Evolutionary conservation across 768 basidiomycete species (phyloP).

Genomic region (Boletus huronensis): DNA sequence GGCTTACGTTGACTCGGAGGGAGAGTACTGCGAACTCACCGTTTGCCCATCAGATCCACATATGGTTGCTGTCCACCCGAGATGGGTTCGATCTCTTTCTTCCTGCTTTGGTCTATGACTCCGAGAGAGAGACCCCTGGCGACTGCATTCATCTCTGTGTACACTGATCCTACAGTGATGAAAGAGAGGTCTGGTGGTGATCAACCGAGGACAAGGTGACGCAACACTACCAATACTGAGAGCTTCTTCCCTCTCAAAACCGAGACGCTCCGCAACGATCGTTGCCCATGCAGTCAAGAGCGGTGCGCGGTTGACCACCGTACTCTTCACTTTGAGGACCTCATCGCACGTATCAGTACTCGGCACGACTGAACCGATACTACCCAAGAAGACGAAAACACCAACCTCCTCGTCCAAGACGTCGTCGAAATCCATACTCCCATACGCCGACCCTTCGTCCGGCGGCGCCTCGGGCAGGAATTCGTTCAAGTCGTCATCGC

Average conservation of each 20-base stretch:
- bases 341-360: slow-evolving; percentile 27
- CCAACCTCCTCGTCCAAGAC: slow-evolving; percentile 66
- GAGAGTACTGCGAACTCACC: slow-evolving; percentile 36
- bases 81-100: slow-evolving; percentile 52
- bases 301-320: slow-evolving; percentile 86
- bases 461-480: slow-evolving; percentile 49
- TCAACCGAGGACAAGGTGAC: not conserved
- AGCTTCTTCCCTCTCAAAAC: slow-evolving; percentile 86
- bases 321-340: slow-evolving; percentile 57
- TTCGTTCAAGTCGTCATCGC: slow-evolving; percentile 48
- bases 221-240: slow-evolving; percentile 75
- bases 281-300: slow-evolving; percentile 94
- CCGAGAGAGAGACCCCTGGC: slow-evolving; percentile 84
- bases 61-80: slow-evolving; percentile 70
- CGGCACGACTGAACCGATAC: not conserved
- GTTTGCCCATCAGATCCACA: slow-evolving; percentile 79
- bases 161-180: slow-evolving; percentile 67
- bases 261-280: slow-evolving; percentile 79
- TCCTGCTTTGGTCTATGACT: slow-evolving; percentile 56
- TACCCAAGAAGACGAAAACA: not conserved
- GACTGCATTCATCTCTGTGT: slow-evolving; percentile 89
- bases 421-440: slow-evolving; percentile 69
- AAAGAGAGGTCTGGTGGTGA: not conserved
- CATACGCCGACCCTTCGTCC: slow-evolving; percentile 49
- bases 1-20: too few relatives aligned